These are phyloP conservation scores for Mallotus repandus DNA, from an alignment of 441 rosid genomes.

Conservation along the genomic window DNA sequence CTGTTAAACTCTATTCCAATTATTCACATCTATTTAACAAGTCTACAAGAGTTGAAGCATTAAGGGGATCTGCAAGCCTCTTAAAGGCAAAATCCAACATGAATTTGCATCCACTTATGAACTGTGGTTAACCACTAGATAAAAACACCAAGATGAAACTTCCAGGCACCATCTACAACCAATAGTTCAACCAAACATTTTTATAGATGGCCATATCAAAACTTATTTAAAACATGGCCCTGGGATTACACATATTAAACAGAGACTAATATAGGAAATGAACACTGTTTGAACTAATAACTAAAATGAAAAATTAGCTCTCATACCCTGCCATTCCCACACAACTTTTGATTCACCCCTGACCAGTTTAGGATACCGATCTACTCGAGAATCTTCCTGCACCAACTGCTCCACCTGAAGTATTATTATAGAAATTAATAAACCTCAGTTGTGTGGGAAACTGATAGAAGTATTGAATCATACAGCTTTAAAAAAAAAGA, in stretches of 20 bases:
- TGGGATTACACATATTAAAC: not conserved
- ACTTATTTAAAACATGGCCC: not conserved
- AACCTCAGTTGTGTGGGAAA: not conserved
- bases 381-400: constrained; percentile 88
- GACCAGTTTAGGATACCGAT: constrained; percentile 71
- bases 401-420: constrained; percentile 80
- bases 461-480: not conserved
- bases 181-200: not conserved
- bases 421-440: not conserved
- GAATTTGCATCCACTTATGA: not conserved
- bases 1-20: not conserved
- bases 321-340: constrained; percentile 97
- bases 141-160: not conserved
- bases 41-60: not conserved
- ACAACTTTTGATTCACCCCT: constrained; percentile 94
- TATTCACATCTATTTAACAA: not conserved
- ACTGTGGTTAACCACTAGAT: not conserved
- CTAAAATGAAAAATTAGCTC: constrained; percentile 1
- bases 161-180: not conserved
- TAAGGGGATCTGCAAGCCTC: not conserved
- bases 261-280: not conserved
- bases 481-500: not conserved
- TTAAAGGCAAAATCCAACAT: not conserved
- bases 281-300: not conserved
- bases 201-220: not conserved